Conservation (phyloP, 2,329 filamentous ascomycete species). For the Cercospora brassicicola region DNA sequence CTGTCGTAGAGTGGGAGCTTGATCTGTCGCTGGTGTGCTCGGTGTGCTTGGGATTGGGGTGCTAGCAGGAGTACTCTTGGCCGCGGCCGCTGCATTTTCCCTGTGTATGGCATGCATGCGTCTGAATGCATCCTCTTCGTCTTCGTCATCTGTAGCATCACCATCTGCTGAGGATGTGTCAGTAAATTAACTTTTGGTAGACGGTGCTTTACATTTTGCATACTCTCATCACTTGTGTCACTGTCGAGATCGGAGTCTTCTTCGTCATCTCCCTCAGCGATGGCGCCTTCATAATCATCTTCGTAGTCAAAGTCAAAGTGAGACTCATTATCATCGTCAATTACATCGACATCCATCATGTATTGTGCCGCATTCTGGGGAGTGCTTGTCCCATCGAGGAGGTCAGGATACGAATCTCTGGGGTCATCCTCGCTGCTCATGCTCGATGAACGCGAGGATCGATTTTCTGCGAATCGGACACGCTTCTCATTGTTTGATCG, state of each 20-base stretch:
- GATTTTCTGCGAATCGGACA: slow-evolving; percentile 39
- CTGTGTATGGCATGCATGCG: slow-evolving; percentile 15
- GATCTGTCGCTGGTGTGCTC: slow-evolving; percentile 27
- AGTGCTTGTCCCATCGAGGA: slow-evolving; percentile 36
- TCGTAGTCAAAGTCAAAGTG: slow-evolving; percentile 40
- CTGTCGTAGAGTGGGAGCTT: slow-evolving; percentile 11
- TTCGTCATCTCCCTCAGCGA: slow-evolving; percentile 32
- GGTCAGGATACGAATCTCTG: slow-evolving; percentile 39
- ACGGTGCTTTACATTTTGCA: slow-evolving; percentile 18
- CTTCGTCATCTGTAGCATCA: slow-evolving; percentile 41
- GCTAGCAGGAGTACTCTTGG: slow-evolving; percentile 15
- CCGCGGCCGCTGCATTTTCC: background rate
- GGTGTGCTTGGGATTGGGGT: slow-evolving; percentile 20
- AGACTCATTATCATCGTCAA: slow-evolving; percentile 35
- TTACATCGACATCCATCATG: slow-evolving; percentile 29
- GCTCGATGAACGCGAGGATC: slow-evolving; percentile 36
- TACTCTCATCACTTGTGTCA: slow-evolving; percentile 38
- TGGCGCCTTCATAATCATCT: slow-evolving; percentile 35
- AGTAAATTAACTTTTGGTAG: slow-evolving; percentile 23
- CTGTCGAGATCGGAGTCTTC: slow-evolving; percentile 35
- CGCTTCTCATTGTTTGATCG: slow-evolving; percentile 34
- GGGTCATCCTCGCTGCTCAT: slow-evolving; percentile 37
- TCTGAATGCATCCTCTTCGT: slow-evolving; percentile 36
- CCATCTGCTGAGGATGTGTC: slow-evolving; percentile 36
- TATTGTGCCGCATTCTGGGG: slow-evolving; percentile 20